Evolutionary conservation across 2,329 filamentous ascomycete genomes (phyloP).

Genomic region (Microcera coccophila): DNA sequence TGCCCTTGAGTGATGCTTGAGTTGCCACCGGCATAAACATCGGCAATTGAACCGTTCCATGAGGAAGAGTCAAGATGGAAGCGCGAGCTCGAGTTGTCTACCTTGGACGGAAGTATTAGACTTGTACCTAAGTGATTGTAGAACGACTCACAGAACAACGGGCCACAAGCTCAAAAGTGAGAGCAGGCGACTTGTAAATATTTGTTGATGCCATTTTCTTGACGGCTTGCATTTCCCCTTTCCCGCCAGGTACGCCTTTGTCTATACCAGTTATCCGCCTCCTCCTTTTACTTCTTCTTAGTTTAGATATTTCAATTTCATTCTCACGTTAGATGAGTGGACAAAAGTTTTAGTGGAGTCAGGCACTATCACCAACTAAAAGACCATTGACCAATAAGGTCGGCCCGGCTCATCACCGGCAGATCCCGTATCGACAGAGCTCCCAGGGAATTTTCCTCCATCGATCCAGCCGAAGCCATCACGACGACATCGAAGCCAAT

Average conservation of each 20-base stretch:
- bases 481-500: conserved; percentile 24
- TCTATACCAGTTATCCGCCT: neutral
- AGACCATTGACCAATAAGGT: conserved; percentile 18
- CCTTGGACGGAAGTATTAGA: conserved; percentile 19
- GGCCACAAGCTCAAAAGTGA: conserved; percentile 74
- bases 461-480: conserved; percentile 12
- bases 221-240: conserved; percentile 29
- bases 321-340: conserved; percentile 9
- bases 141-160: conserved; percentile 68
- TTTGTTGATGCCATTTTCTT: conserved; percentile 46
- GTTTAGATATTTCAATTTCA: conserved; percentile 8
- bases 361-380: conserved; percentile 2
- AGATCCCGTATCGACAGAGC: conserved; percentile 19
- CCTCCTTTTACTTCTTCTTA: conserved; percentile 2
- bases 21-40: conserved; percentile 99
- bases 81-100: conserved; percentile 94
- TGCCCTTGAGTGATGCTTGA: conserved; percentile 88
- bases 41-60: conserved; percentile 84
- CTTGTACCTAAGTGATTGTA: conserved; percentile 5
- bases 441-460: conserved; percentile 31
- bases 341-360: conserved; percentile 21
- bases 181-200: conserved; percentile 58
- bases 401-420: conserved; percentile 31
- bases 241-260: neutral
- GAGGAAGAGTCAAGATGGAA: conserved; percentile 80